Conservation (phyloP, 2,329 filamentous ascomycete species). For the Colletotrichum truncatum region DNA sequence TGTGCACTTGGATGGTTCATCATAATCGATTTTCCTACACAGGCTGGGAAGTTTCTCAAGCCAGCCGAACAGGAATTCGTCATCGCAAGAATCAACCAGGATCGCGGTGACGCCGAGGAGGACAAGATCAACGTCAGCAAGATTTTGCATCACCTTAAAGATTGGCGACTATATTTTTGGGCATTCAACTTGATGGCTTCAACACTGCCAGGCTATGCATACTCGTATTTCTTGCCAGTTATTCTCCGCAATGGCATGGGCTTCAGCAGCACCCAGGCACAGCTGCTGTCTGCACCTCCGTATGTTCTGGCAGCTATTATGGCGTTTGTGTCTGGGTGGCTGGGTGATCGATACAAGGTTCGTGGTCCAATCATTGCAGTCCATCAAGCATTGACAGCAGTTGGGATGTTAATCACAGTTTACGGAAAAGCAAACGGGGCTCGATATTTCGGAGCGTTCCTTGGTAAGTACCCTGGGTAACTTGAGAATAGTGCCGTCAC, state of each 20-base stretch:
- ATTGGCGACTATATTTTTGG: constrained; percentile 46
- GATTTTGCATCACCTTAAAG: constrained; percentile 39
- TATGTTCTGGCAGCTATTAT: constrained; percentile 32
- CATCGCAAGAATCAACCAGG: constrained; percentile 42
- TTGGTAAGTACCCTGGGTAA: constrained; percentile 39
- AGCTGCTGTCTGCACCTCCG: constrained; percentile 36
- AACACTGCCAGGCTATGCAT: constrained; percentile 42
- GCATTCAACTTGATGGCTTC: constrained; percentile 43
- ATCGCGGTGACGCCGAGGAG: constrained; percentile 32
- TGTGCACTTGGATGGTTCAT: constrained; percentile 34
- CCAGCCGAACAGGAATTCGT: constrained; percentile 36
- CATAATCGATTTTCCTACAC: constrained; percentile 34
- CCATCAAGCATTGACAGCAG: constrained; percentile 35
- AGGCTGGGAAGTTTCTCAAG: constrained; percentile 35
- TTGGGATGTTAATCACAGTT: constrained; percentile 31
- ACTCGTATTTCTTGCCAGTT: constrained; percentile 46
- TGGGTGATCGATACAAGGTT: constrained; percentile 33
- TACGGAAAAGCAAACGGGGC: constrained; percentile 15
- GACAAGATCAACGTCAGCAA: constrained; percentile 36
- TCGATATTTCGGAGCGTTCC: constrained; percentile 36
- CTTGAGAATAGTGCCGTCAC: too few species aligned
- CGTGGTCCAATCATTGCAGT: constrained; percentile 33
- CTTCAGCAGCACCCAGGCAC: constrained; percentile 40
- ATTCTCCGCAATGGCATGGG: constrained; percentile 46
- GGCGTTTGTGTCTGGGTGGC: constrained; percentile 31